Base-by-base conservation (phyloP, 495 filamentous ascomycete species). In the Talaromyces nanjingensis region DNA sequence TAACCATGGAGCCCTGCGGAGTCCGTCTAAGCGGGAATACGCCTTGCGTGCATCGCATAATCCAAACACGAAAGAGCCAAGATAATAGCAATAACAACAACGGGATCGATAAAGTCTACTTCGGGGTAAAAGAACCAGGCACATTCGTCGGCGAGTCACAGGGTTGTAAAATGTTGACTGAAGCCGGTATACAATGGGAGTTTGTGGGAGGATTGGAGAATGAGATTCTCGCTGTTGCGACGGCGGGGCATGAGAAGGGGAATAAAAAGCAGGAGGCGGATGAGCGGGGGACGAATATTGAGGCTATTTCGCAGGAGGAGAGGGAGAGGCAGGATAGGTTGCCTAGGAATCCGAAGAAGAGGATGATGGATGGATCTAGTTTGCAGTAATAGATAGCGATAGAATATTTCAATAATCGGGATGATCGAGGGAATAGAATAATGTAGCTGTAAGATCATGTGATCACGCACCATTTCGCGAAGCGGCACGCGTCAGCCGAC, bases 1-100 rank as follows among this genome's bases (percentile, higher is more conserved):
- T 96, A 1, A 97, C 92, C 0, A 89, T 98, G 79, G 94, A 98
- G 76, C 94, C 94, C 1, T 98, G 94, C 74, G 89, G 83, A 47
- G 83, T 89, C 65, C 79, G 94, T 56, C 73, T 94, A 31, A 92
- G 87, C 52, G 93, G 92, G 3, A 94, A 97, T 72, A 66, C 81
- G 39, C 86, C 91, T 0, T 98, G 94, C 69, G 89, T 90, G 11
- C 85, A 96, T 66, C 81, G 93, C 62, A 93, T 98, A 60, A 72
- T 92, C 60, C 74, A 77, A 47, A 85, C 89, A 20, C 69, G 71
- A 33, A 69, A 68, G 12, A 60, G 64, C 39, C 2, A 18, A 27
- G 24, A 45, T 12, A 53, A 53, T 52, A 58, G 3, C 14, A 25
- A 52, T 16, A 55, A 49, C 14, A 47, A 59, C 14, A 63, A 70